Evolutionary conservation across 2,329 filamentous ascomycete genomes (phyloP).

Genomic region (Arthrobotrys sinensis): DNA sequence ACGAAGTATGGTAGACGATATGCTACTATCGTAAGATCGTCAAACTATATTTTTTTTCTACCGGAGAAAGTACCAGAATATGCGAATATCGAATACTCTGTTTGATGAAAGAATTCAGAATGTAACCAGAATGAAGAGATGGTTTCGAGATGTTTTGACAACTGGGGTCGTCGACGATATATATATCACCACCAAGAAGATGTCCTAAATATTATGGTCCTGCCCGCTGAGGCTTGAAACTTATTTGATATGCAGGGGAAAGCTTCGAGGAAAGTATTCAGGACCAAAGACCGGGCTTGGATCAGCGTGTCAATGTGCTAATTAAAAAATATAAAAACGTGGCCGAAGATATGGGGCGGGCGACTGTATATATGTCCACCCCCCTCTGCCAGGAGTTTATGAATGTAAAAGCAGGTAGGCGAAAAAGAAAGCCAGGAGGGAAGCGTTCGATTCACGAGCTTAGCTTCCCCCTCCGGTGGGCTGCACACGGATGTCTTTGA

Average conservation of each 20-base stretch:
- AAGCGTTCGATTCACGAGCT: slow-evolving; percentile 47
- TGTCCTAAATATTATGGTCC: slow-evolving; percentile 11
- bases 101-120: slow-evolving; percentile 61
- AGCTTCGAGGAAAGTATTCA: slow-evolving; percentile 40
- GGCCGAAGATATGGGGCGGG: slow-evolving; percentile 38
- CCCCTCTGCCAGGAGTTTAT: slow-evolving; percentile 24
- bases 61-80: slow-evolving; percentile 47
- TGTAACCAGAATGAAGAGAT: slow-evolving; percentile 53
- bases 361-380: slow-evolving; percentile 26
- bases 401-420: slow-evolving; percentile 26
- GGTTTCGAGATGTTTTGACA: slow-evolving; percentile 42
- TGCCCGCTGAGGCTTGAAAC: slow-evolving; percentile 45
- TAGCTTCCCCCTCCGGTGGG: slow-evolving; percentile 48
- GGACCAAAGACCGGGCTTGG: slow-evolving; percentile 38
- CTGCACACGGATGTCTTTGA: slow-evolving; percentile 37
- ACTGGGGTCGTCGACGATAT: slow-evolving; percentile 48
- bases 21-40: slow-evolving; percentile 22
- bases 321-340: slow-evolving; percentile 55
- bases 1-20: slow-evolving; percentile 29
- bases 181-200: slow-evolving; percentile 39
- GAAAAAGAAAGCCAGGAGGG: slow-evolving; percentile 45
- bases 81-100: slow-evolving; percentile 43
- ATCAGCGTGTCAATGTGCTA: slow-evolving; percentile 58
- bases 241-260: slow-evolving; percentile 54
- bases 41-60: slow-evolving; percentile 34